Percentiles rank a stretch among this genome's conserved stretches.
Evolutionary conservation across 495 filamentous ascomycete species (phyloP).

Genomic region (Hyaloscypha hepaticicola): DNA sequence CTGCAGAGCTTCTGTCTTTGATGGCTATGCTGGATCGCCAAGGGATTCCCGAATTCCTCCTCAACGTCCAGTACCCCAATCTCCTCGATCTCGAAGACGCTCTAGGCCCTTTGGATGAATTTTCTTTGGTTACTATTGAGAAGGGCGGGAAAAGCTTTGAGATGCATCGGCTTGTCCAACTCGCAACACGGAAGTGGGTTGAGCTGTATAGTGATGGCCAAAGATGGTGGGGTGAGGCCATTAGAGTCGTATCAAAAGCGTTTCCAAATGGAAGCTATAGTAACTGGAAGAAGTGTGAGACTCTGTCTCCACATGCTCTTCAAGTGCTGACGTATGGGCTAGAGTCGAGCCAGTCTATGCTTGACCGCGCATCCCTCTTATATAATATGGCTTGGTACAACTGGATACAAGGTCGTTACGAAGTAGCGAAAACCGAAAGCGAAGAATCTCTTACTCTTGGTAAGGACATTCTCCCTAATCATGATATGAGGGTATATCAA

Average conservation of each 20-base stretch:
- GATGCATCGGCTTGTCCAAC: conserved; percentile 33
- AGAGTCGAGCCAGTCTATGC: conserved; percentile 13
- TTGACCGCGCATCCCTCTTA: conserved; percentile 17
- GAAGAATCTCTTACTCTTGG: conserved; percentile 20
- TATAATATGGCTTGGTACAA: conserved; percentile 25
- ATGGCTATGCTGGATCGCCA: conserved; percentile 44
- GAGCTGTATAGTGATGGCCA: conserved; percentile 12
- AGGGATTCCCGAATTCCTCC: conserved; percentile 39
- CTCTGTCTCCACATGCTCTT: conserved; percentile 34
- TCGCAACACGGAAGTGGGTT: conserved; percentile 32
- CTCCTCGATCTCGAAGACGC: conserved; percentile 19
- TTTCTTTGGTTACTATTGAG: conserved; percentile 28
- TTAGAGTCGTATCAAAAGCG: conserved; percentile 9
- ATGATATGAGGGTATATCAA: conserved; percentile 7
- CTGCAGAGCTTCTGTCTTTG: conserved; percentile 42
- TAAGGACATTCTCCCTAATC: conserved; percentile 6
- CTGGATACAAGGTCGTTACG: conserved; percentile 20
- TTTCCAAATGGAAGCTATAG: conserved; percentile 32
- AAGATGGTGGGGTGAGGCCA: conserved; percentile 18
- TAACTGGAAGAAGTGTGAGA: conserved; percentile 35
- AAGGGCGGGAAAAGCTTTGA: conserved; percentile 18
- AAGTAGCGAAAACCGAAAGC: conserved; percentile 12
- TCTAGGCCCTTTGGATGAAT: conserved; percentile 18
- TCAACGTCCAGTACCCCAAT: conserved; percentile 24
- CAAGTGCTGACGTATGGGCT: conserved; percentile 21